Evolutionary conservation across 192 early-diverging fungal genomes (phyloP), one percentile per base, ranked within the genome.

Genomic region (Coemansia sp.): DNA sequence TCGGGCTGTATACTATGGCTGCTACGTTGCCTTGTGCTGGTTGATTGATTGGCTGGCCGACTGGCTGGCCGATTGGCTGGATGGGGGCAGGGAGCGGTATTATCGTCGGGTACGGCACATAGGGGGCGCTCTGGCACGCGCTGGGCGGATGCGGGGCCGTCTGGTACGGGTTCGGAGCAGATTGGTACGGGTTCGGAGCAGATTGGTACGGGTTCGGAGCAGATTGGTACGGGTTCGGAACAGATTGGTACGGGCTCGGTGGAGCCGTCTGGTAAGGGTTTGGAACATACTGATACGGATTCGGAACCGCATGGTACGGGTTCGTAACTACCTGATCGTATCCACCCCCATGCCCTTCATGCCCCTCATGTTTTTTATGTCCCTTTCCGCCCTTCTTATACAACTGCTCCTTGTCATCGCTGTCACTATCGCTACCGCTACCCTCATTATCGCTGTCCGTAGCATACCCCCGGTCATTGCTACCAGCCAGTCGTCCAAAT

Each of bases 391-490:
- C 35, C 20, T 61, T 61, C 37, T 61, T 61, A 15, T n/a, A 41
- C 4, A 41, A 35, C 7, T 56, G 55, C 14, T 53, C 22, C 15
- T 72, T 36, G 14, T 71, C 53, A 8, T 65, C 70, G 37, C 59
- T 48, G 28, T 73, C 65, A 43, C 72, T 73, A 14, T 72, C 70
- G 37, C 71, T 73, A 6, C 61, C 41, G 12, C 61, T 63, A 32
- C 32, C 20, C 9, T 57, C 71, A 38, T 51, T 66, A 32, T 51
- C 65, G 37, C 48, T 63, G 59, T 53, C 60, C 12, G 67, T 63
- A 17, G 35, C 36, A 36, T 32, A 34, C 9, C 53, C 65, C 39
- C 52, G 33, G 60, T 52, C 60, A 8, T 54, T 61, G 3, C 35
- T 32, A 4, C 51, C 71, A 9, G 54, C 61, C 18, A 62, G 8